Evolutionary conservation across 2,329 filamentous ascomycete species (phyloP).

Genomic region (Boeremia exigua): DNA sequence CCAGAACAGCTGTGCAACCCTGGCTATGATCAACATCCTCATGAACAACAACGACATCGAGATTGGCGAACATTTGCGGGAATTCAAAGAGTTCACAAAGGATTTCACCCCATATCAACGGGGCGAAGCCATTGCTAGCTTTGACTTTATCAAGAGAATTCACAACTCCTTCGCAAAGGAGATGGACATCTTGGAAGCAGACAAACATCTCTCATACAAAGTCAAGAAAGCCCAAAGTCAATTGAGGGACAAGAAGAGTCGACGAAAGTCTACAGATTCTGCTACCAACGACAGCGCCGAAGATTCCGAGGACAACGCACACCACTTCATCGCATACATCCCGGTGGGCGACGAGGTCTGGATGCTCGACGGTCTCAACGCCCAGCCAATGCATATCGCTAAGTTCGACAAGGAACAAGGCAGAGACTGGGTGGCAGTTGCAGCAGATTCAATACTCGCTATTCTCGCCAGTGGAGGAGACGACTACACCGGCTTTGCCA

Average conservation of each 20-base stretch:
- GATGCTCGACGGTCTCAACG: conserved; percentile 86
- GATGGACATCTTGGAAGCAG: conserved; percentile 68
- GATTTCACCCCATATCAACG: conserved; percentile 73
- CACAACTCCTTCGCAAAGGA: conserved; percentile 87
- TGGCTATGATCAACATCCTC: conserved; percentile 89
- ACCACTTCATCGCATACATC: conserved; percentile 90
- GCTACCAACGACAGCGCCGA: conserved; percentile 50
- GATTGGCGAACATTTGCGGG: conserved; percentile 71
- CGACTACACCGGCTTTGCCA: conserved; percentile 78
- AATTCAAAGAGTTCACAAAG: conserved; percentile 76
- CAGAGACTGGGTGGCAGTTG: conserved; percentile 71
- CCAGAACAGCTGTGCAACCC: conserved; percentile 84
- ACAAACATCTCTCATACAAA: conserved; percentile 71
- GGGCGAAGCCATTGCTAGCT: conserved; percentile 76
- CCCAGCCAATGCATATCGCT: conserved; percentile 68
- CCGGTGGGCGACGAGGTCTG: conserved; percentile 76
- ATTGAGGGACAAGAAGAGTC: conserved; percentile 45
- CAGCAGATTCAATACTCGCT: conserved; percentile 67
- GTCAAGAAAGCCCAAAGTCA: conserved; percentile 50
- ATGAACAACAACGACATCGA: conserved; percentile 74
- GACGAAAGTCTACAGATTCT: conserved; percentile 29
- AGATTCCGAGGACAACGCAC: conserved; percentile 67
- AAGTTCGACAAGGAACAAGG: conserved; percentile 41
- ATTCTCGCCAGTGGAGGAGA: conserved; percentile 72
- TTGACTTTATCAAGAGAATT: conserved; percentile 76